Base-by-base conservation (phyloP, 192 early-diverging fungal species). In the Coemansia sp. region DNA sequence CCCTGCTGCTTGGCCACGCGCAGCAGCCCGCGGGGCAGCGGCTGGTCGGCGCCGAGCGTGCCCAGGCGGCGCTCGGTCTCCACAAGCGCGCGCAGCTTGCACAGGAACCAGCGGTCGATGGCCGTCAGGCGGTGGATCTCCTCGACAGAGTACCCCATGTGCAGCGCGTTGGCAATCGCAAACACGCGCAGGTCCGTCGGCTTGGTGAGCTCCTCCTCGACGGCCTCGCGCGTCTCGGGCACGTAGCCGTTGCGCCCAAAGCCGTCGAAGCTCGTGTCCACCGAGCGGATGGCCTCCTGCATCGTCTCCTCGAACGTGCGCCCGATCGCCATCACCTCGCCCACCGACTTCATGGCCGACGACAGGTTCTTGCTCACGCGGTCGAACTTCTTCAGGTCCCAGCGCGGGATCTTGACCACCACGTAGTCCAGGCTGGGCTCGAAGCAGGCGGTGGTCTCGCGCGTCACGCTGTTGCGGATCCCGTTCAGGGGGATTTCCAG, bases 101-200 rank as follows among this genome's bases (percentile, higher is more conserved):
- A 86, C 59, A 99, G 85, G 85, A 99, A 99, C 97, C 97, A 99
- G 55, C 85, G 84, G 80, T 99, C 97, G 57, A 99, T 91, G 48
- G 86, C 81, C 39, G 95, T 97, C 57, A 99, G 83, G 43, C 87
- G 78, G 76, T 88, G 88, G 66, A 99, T 90, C 68, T 86, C 72
- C 41, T 99, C 95, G 31, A 97, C 94, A 0, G 88, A 79, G 79
- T 97, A 97, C 3, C 92, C 93, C 58, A 80, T 83, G 74, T 97
- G 88, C 75, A 99, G 80, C 0, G 97, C 97, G 39, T 94, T 92
- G 43, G 91, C 94, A 57, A 99, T 90, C 15, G 95, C 95, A 77
- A 99, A 99, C 55, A 99, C 61, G 49, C 97, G 91, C 65, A 88
- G 83, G 61, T 97, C 95, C 2, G 97, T 90, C 30, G 97, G 97